Evolutionary conservation across 345 rosid genomes (phyloP), one percentile per base, ranked within the genome.

Genomic region (Sonneratia alba): DNA sequence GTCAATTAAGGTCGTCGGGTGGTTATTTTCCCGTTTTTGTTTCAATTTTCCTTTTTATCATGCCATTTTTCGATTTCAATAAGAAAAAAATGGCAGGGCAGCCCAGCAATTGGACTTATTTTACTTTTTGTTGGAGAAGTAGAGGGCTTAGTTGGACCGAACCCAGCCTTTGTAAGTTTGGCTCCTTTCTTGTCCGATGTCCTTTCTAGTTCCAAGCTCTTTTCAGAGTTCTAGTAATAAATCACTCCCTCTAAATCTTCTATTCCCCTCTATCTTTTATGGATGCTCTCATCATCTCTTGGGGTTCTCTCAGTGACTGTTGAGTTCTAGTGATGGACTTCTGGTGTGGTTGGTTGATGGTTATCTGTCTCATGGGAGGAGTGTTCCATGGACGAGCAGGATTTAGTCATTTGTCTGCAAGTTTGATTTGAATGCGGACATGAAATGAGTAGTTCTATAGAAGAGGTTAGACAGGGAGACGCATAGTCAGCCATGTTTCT

Each of bases 1-100:
- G 76, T 66, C 73, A 47, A 10, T 47, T 69, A 59, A 71, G 81
- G 79, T 78, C 77, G 79, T 74, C 66, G 16, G 53, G 64, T 16
- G 48, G 68, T 51, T 61, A 19, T 63, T 59, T 36, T 63, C 43
- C 43, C 9, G 5, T 47, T 53, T 18, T 2, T 19, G 5, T 53
- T 53, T 21, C 59, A 53, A 4, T n/a, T 37, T 69, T 19, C 42
- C 55, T 45, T 36, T 34, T 43, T 70, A 43, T 67, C 21, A 21
- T 67, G 48, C 36, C 34, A 68, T 16, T 68, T 68, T 43, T 21
- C 22, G 6, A 53, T 53, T 18, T 19, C 59, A 53, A 53, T 4
- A 18, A 53, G 16, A 3, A 22, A 53, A 53, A 53, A 18, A n/a
- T 42, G 45, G 7, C 45, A 42, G 45, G 53, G 53, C 53, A 48